A percentile compares a stretch with the other conserved stretches of the same genome.
Conservation (phyloP, 108 stramenopile genomes). For the Skeletonema costatum region DNA sequence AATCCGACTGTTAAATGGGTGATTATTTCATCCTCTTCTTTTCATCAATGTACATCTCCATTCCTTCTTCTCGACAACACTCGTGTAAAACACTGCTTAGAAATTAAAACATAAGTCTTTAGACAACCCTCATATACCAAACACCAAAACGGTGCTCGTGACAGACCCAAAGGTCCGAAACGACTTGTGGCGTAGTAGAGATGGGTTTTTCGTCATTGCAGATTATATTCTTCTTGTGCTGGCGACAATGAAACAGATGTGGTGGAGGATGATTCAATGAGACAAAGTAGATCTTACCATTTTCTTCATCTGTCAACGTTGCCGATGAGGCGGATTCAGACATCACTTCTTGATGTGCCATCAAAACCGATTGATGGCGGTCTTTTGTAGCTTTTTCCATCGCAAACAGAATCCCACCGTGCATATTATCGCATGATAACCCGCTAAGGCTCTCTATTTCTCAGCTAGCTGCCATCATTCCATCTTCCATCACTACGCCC, state of each 20-base stretch:
- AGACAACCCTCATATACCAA: constrained; percentile 44
- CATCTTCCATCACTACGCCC: too few species aligned
- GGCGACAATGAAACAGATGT: too few species aligned
- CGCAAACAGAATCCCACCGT: too few species aligned
- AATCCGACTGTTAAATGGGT: constrained; percentile 56
- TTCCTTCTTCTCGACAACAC: not conserved
- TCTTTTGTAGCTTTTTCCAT: too few species aligned
- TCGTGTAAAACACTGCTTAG: constrained; percentile 32
- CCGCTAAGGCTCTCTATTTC: too few species aligned
- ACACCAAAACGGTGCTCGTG: constrained; percentile 29
- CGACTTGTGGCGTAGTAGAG: constrained; percentile 27
- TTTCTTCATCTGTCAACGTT: not conserved
- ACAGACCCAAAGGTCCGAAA: not conserved
- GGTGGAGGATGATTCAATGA: too few species aligned
- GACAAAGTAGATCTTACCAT: not conserved
- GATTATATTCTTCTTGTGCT: not conserved
- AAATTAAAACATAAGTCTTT: constrained; percentile 58
- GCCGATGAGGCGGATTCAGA: too few species aligned
- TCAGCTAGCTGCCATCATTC: too few species aligned
- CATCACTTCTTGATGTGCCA: too few species aligned
- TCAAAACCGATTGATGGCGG: too few species aligned
- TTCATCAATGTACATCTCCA: not conserved
- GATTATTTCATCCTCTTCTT: constrained; percentile 38
- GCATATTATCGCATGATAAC: too few species aligned
- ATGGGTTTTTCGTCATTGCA: constrained; percentile 52